Conservation (phyloP, 768 basidiomycete species). For the Dentipellis sp. region DNA sequence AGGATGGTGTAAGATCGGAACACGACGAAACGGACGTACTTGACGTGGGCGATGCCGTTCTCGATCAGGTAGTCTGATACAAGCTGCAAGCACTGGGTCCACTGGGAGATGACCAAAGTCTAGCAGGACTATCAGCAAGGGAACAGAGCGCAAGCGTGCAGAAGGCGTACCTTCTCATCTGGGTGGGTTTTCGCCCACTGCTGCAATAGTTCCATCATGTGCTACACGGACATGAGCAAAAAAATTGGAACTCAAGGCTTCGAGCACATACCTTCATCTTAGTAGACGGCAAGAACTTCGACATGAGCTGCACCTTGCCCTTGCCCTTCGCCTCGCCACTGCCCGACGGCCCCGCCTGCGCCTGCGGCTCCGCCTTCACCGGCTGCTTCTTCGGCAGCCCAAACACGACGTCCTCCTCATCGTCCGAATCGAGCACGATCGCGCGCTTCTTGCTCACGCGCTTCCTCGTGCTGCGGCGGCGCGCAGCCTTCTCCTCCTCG, state of each 20-base stretch:
- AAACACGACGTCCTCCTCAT: conserved; percentile 33
- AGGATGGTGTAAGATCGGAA: neutral
- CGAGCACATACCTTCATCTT: conserved; percentile 55
- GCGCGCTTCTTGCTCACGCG: neutral
- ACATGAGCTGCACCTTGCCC: conserved; percentile 32
- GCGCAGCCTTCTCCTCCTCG: neutral
- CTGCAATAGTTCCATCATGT: conserved; percentile 50
- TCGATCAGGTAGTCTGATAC: conserved; percentile 54
- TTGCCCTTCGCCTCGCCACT: neutral
- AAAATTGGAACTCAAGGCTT: neutral
- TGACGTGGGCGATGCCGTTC: conserved; percentile 42
- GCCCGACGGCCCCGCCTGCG: neutral
- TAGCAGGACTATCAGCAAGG: conserved; percentile 17
- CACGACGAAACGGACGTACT: conserved; percentile 24
- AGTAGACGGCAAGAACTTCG: conserved; percentile 56
- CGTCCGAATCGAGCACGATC: conserved; percentile 24
- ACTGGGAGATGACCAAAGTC: conserved; percentile 62
- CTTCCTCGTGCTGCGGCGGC: neutral
- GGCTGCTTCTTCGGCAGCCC: conserved; percentile 20
- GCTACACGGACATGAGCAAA: conserved; percentile 20
- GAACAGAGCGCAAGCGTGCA: neutral
- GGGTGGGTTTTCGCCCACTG: conserved; percentile 37
- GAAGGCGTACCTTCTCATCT: conserved; percentile 45
- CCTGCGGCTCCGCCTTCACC: conserved; percentile 14
- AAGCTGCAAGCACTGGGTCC: conserved; percentile 56